A percentile compares a stretch with the other conserved stretches of the same genome.
Conservation (phyloP, 208 protist genomes). For the Kentomonas sorsogonicus region DNA sequence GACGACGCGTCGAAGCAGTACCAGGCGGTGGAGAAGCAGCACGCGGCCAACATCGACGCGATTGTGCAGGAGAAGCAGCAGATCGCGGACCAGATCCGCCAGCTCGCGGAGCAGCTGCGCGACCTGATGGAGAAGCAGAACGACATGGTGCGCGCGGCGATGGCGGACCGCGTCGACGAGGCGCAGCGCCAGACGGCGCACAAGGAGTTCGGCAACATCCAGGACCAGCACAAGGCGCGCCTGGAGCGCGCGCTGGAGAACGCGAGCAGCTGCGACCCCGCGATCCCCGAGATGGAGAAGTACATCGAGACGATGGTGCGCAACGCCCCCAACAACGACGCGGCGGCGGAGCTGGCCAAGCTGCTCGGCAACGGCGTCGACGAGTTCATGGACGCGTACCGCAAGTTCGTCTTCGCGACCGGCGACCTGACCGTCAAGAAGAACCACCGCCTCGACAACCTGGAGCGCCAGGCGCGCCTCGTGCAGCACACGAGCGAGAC, state of each 20-base stretch:
- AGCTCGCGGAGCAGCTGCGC: slow-evolving; percentile 52
- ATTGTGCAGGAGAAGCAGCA: slow-evolving; percentile 43
- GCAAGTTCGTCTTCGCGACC: slow-evolving; percentile 57
- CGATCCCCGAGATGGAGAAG: slow-evolving; percentile 39
- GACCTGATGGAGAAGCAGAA: slow-evolving; percentile 59
- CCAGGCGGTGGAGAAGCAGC: slow-evolving; percentile 20
- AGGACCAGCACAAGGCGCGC: slow-evolving; percentile 53
- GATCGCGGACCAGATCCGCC: slow-evolving; percentile 61
- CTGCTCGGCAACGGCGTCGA: slow-evolving; percentile 47
- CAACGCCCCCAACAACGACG: slow-evolving; percentile 36
- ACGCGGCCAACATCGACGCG: slow-evolving; percentile 21
- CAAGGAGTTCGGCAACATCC: slow-evolving; percentile 71
- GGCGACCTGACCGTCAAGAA: slow-evolving; percentile 82
- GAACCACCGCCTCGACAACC: slow-evolving; percentile 77
- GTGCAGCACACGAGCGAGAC: slow-evolving; percentile 74
- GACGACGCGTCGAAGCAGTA: slow-evolving; percentile 30
- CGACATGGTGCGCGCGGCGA: slow-evolving; percentile 31
- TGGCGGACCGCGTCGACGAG: slow-evolving; percentile 40
- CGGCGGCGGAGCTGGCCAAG: slow-evolving; percentile 30
- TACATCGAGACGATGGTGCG: slow-evolving; percentile 57
- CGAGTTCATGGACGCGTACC: slow-evolving; percentile 58
- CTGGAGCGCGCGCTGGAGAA: slow-evolving; percentile 62
- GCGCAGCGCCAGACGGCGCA: slow-evolving; percentile 55
- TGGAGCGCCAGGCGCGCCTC: slow-evolving; percentile 78
- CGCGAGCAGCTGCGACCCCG: slow-evolving; percentile 38